Evolutionary conservation across 352 stramenopile species (phyloP), one percentile per base, ranked within the genome.

Genomic region (Peronospora destructor): DNA sequence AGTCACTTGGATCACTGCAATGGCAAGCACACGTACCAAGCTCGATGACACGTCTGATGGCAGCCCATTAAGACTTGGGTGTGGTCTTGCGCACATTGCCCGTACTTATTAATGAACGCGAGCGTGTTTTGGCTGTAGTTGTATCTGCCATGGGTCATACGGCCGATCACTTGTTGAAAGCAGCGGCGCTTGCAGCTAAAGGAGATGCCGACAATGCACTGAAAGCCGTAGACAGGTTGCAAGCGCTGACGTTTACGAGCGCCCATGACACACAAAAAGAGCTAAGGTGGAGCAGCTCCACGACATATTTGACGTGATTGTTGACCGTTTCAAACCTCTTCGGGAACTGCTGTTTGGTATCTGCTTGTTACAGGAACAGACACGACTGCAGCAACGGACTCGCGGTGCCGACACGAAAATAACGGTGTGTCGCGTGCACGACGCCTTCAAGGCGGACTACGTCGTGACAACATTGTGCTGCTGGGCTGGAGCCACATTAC

Each of bases 391-490:
- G 73, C 76, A 1, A 67, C 85, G 9, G 81, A 92, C 56, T 44
- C 66, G 66, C 42, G 76, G 76, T 4, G 44, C 43, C 0, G 74
- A 88, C 33, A 91, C 79, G 0, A 91, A 91, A 49, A 53, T 91
- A 29, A 76, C 76, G 17, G 79, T 91, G 35, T 73, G 79, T 14
- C 76, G 76, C 32, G 74, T 91, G 3, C 79, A 91, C 25, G 79
- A 91, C 43, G 76, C 79, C 6, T 91, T 91, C 47, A 91, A 91
- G 53, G 74, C 85, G 25, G 78, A 87, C 23, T 73, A 84, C 45
- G 45, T 87, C 14, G 72, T 83, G n/a, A 80, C 69, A 17, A 82
- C 54, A 17, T 91, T 17, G 73, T 85, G 6, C 55, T 91, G 12
- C 45, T 91, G 1, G 79, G 79, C 23, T 87, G 68, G 63, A 90